Evolutionary conservation across 2,329 filamentous ascomycete species (phyloP), one percentile per base, ranked within the genome.

Genomic region (Penicillium sp.): DNA sequence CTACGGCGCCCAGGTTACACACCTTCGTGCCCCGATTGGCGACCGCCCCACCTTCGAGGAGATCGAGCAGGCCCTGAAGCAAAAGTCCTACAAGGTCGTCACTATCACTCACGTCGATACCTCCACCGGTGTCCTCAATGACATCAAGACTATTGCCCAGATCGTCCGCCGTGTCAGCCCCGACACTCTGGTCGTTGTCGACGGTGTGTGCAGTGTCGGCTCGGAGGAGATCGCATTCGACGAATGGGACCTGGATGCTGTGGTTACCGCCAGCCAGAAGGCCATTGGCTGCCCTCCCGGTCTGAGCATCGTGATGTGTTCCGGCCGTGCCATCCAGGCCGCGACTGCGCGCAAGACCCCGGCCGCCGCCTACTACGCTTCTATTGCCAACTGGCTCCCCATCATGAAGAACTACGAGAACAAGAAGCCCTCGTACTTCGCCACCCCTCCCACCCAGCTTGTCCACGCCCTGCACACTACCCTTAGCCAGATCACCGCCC

Each of bases 391-490:
- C 75, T 98, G 93, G 93, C 77, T 91, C 49, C 92, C 92, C 41
- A 93, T 98, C 72, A 97, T 98, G 92, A 84, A 93, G 76, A 97
- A 96, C 76, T 98, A 98, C 73, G 93, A 98, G 76, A 89, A 89
- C 57, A 89, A 91, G 78, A 98, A 97, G 77, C 83, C 93, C 32
- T 95, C 90, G 2, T 98, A 98, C 78, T 98, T 98, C 67, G 93
- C 93, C 32, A 98, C 93, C 1, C 93, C 93, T 0, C 90, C 91
- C 4, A 93, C 93, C 12, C 93, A 98, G 74, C 82, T 98, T 44
- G 80, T 98, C 60, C 92, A 88, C 72, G 93, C 93, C 42, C 81
- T 98, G 31, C 87, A 98, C 79, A 95, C 91, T 7, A 81, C 90
- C 2, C 79, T 98, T 25, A 86, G 78, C 49, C 89, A 95, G 71